Conservation (phyloP, 352 stramenopile genomes). For the Pythium diclinum region DNA sequence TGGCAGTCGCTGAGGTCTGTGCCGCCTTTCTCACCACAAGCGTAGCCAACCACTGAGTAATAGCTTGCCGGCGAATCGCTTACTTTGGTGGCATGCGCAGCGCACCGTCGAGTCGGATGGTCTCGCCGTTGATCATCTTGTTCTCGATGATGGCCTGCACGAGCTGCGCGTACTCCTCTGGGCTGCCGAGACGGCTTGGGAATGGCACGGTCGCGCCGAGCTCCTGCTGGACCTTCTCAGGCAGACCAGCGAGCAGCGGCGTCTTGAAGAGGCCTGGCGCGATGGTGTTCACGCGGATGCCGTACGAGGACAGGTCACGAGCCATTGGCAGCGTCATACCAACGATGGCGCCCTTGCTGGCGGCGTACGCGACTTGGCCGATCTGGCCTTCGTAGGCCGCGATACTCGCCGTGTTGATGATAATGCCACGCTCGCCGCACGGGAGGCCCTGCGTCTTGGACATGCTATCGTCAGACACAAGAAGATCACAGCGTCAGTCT, state of each 20-base stretch:
- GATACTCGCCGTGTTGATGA: conserved; percentile 98
- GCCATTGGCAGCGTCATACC: conserved; percentile 97
- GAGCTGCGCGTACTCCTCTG: conserved; percentile 95
- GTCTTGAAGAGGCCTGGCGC: conserved; percentile 96
- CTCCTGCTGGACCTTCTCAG: conserved; percentile 92
- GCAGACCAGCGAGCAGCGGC: conserved; percentile 93
- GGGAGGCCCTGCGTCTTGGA: conserved; percentile 57
- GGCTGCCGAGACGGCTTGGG: conserved; percentile 92
- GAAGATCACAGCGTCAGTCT: neutral
- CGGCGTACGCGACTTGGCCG: conserved; percentile 96
- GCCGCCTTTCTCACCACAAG: neutral
- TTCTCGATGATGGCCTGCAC: conserved; percentile 96
- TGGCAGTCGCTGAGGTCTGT: too few relatives aligned
- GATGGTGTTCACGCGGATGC: conserved; percentile 97
- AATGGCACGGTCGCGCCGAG: conserved; percentile 95
- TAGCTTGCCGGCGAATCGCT: neutral
- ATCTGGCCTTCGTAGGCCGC: conserved; percentile 97
- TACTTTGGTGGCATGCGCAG: conserved; percentile 94
- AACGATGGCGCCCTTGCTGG: conserved; percentile 95
- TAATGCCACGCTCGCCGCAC: conserved; percentile 92
- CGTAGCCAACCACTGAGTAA: too few relatives aligned
- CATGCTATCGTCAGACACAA: conserved; percentile 63
- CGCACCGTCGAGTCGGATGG: conserved; percentile 96
- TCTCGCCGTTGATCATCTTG: conserved; percentile 98
- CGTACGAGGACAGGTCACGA: conserved; percentile 90